Base-by-base conservation (phyloP, 2,329 filamentous ascomycete genomes). In the Trichoderma koningii region DNA sequence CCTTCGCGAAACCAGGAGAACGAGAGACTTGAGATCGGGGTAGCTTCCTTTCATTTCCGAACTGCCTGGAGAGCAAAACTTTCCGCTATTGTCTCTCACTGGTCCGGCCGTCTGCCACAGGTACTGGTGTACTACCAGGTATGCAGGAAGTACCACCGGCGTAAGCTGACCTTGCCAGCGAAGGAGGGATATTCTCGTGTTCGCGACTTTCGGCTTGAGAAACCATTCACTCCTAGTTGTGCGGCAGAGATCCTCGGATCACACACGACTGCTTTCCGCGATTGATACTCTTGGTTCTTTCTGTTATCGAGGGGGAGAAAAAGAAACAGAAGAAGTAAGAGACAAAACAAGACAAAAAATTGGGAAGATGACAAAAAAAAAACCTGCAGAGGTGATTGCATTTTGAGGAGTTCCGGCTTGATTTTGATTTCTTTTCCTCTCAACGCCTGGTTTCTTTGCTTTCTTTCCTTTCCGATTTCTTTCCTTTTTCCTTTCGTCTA, bases 341-440 rank as follows among this genome's bases (percentile, higher is more conserved):
- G 14, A 51, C 21, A 62, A 53, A 26, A 59, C 28, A 28, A 28
- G 5, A 28, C 28, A 56, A 23, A 57, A 34, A 15, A 72, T 23
- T 23, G 44, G 59, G 71, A 74, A 72, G 74, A 19, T 9, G 68
- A 69, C 69, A 70, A 64, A 42, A 74, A 83, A 70, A 67, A 48
- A 74, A 83, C 85, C 67, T 89, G 93, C 75, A 91, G 90, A n/a
- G 71, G 72, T 69, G 73, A 72, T 71, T 78, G 76, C 76, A 78
- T 78, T 72, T 67, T 71, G 73, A 71, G 76, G 76, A 75, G 76
- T 78, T 78, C 71, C 69, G 65, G 52, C 17, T 62, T 61, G 57
- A 42, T 10, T 62, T 52, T 42, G 15, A 45, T 57, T 64, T 65
- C 70, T 68, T 67, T 71, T 69, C 68, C 68, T 64, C 67, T 69